Base-by-base conservation (phyloP, 768 basidiomycete genomes). In the Termitomyces sp. region DNA sequence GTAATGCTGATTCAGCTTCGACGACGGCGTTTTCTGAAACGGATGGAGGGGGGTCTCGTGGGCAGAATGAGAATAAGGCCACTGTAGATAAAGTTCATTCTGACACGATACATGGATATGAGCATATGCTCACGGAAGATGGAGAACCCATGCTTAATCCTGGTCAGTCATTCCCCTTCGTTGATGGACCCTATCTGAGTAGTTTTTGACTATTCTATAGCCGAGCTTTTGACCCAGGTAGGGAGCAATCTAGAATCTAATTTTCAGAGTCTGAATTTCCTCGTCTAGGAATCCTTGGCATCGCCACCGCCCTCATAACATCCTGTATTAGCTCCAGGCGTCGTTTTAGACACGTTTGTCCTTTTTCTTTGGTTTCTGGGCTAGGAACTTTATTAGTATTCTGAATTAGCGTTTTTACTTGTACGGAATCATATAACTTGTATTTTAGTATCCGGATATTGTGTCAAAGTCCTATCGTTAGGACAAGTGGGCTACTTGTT, bases 121-220 rank as follows among this genome's bases (percentile, higher is more conserved):
- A 81, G 58, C 76, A 80, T 60, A 79, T 84, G 61, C 71, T 85
- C 16, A 84, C 82, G 2, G 84, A 85, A 64, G 84, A 86, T 64
- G 84, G 81, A 9, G 82, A 82, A 63, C 79, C 83, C 5, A 87
- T 87, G 82, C 69, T 87, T 61, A 84, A 85, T 68, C 83, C 85
- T 71, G 84, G 85, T 86, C 43, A 27, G 80, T 71, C 18, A n/a
- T 43, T 50, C 55, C 24, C n/a, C 14, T n/a, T 7, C 24, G 46
- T 46, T 44, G 43, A 48, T 42, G 29, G 31, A 46, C 36, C 4
- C 13, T 22, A 24, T 46, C 65, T 65, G 61, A 54, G 8, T 5
- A 41, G 26, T 10, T 2, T 5, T 53, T 24, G 16, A 31, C 27
- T 26, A 26, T 60, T 24, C 43, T 64, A 13, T 55, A 82, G 84